phyloP scores from a whole-genome alignment of 305 asterid genomes.

The Fraxinus sp. region DNA sequence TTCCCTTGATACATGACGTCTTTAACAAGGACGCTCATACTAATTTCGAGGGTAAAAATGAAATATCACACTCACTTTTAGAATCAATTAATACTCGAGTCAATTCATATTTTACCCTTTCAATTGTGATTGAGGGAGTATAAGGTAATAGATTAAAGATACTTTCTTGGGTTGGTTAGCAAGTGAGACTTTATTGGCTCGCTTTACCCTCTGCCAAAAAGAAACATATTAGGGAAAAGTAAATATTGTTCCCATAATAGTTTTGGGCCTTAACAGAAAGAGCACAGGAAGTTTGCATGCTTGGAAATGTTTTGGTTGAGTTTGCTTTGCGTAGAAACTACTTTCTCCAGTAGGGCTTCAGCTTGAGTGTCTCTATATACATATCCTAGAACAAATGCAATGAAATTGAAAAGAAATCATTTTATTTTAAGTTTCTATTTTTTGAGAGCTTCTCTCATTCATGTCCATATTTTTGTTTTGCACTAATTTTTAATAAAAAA shows the following conservation, averaged over 20 bases:
- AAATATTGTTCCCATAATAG: not conserved
- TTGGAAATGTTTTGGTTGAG: not conserved
- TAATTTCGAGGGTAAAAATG: not conserved
- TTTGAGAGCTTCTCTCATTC: not conserved
- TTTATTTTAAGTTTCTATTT: not conserved
- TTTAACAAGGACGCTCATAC: not conserved
- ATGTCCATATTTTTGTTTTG: not conserved
- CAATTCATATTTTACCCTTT: not conserved
- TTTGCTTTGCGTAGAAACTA: not conserved
- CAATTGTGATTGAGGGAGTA: not conserved
- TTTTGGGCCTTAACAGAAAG: not conserved
- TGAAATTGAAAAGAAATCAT: not conserved
- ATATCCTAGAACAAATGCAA: slow-evolving; percentile 15
- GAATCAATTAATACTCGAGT: not conserved
- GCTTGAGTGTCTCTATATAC: slow-evolving; percentile 12
- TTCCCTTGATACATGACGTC: not conserved
- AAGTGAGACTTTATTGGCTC: slow-evolving; percentile 12
- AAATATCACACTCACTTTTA: not conserved
- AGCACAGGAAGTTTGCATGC: not conserved
- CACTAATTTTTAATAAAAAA: not conserved
- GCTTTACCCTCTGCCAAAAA: slow-evolving; percentile 11
- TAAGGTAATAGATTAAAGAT: not conserved
- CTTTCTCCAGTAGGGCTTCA: slow-evolving; percentile 12
- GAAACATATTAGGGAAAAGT: not conserved
- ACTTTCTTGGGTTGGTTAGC: slow-evolving; percentile 22